Conservation (phyloP, 2,329 filamentous ascomycete genomes). For the Bimuria novae-zelandiae region DNA sequence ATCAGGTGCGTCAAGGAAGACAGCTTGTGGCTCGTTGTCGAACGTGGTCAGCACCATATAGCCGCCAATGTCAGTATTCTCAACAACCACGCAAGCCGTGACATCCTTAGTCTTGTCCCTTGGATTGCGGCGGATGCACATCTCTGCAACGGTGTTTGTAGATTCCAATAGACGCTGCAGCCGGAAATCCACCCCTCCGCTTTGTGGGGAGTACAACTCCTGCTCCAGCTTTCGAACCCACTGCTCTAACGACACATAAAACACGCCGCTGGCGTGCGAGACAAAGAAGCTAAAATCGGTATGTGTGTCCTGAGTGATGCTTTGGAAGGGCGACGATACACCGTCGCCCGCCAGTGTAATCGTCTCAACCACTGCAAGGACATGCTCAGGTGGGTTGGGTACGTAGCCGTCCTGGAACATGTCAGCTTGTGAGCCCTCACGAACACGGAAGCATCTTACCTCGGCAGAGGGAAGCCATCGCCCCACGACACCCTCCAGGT, state of each 20-base stretch:
- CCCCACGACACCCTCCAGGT: conserved; percentile 65
- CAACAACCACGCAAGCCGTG: conserved; percentile 57
- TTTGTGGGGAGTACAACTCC: conserved; percentile 59
- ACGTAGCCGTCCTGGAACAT: conserved; percentile 28
- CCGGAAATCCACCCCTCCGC: conserved; percentile 60
- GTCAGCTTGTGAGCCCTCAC: conserved; percentile 1
- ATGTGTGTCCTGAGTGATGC: conserved; percentile 60
- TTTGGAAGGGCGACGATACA: conserved; percentile 51
- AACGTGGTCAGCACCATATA: conserved; percentile 60
- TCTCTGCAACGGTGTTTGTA: conserved; percentile 54
- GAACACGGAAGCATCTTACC: conserved; percentile 17
- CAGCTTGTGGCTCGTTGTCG: conserved; percentile 55
- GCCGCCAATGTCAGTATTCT: conserved; percentile 62
- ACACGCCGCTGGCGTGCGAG: conserved; percentile 59
- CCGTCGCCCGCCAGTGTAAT: conserved; percentile 36
- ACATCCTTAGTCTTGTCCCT: conserved; percentile 35
- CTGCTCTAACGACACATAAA: conserved; percentile 58
- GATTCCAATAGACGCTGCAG: conserved; percentile 60
- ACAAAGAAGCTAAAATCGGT: conserved; percentile 65
- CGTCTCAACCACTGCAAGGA: conserved; percentile 49
- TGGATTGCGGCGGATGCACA: conserved; percentile 49
- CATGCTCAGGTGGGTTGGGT: conserved; percentile 28
- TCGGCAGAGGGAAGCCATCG: conserved; percentile 62
- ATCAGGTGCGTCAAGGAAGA: conserved; percentile 56
- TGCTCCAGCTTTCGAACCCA: conserved; percentile 63